These are phyloP conservation scores for Trichoderma arundinaceum DNA, from an alignment of 2,329 filamentous ascomycete species.

Conservation along the genomic window DNA sequence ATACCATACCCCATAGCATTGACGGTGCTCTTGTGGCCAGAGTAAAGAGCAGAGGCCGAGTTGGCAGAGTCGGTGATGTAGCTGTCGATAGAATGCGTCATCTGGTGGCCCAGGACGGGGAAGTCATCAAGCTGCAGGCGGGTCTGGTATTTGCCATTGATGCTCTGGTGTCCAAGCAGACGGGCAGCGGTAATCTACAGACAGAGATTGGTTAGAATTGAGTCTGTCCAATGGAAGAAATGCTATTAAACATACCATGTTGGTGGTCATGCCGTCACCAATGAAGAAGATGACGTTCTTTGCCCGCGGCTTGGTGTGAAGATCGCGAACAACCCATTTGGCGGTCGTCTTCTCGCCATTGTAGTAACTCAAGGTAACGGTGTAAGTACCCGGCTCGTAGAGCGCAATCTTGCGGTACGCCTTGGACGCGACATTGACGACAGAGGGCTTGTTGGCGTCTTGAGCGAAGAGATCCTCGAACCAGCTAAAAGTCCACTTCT, in stretches of 20 bases:
- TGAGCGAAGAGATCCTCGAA: slow-evolving; percentile 82
- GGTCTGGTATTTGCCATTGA: slow-evolving; percentile 84
- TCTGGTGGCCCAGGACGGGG: slow-evolving; percentile 84
- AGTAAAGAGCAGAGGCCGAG: slow-evolving; percentile 80
- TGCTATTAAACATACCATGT: slow-evolving; percentile 57
- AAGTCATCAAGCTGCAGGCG: slow-evolving; percentile 81
- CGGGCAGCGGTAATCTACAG: slow-evolving; percentile 73
- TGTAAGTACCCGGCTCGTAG: slow-evolving; percentile 80
- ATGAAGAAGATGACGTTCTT: slow-evolving; percentile 90
- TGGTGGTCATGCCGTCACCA: slow-evolving; percentile 75
- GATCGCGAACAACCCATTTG: slow-evolving; percentile 76
- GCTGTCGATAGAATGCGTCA: slow-evolving; percentile 84
- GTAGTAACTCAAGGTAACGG: slow-evolving; percentile 77
- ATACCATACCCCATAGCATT: slow-evolving; percentile 72
- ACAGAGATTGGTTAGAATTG: not conserved
- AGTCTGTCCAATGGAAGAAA: not conserved
- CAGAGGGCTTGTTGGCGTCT: slow-evolving; percentile 69
- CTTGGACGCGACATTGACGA: slow-evolving; percentile 82
- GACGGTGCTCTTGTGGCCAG: slow-evolving; percentile 82
- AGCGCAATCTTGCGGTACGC: slow-evolving; percentile 77
- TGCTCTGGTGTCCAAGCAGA: slow-evolving; percentile 77
- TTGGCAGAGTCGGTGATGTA: slow-evolving; percentile 90
- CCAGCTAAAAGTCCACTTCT: slow-evolving; percentile 85
- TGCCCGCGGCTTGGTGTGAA: slow-evolving; percentile 72
- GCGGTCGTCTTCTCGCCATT: slow-evolving; percentile 72